A percentile compares a stretch with the other conserved stretches of the same genome.
Conservation (phyloP, 257 asterid species). For the Cinchona pubescens region DNA sequence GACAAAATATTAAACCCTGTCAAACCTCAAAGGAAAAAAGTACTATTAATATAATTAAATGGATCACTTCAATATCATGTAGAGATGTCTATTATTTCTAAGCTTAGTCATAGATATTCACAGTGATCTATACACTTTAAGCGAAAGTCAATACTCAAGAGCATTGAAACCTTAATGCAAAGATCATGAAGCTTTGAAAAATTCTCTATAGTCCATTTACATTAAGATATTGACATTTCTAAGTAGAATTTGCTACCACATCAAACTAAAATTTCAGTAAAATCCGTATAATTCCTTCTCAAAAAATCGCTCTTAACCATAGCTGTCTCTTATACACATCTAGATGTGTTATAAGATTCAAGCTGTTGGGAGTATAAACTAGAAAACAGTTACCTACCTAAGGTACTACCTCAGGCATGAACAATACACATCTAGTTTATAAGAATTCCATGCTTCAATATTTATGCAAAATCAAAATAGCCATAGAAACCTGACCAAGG, state of each 20-base stretch:
- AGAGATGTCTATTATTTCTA: too few relatives aligned
- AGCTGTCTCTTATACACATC: background rate
- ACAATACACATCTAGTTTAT: too few relatives aligned
- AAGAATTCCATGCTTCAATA: background rate
- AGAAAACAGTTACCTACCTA: background rate
- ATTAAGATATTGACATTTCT: background rate
- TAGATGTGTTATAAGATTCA: too few relatives aligned
- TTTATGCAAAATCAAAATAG: background rate
- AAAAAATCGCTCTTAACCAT: background rate
- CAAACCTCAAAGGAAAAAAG: background rate
- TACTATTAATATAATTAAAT: too few relatives aligned
- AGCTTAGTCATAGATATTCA: background rate
- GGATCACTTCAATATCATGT: background rate
- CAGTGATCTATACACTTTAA: background rate
- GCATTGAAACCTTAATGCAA: background rate
- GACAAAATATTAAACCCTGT: background rate
- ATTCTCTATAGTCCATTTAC: background rate
- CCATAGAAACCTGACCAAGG: background rate
- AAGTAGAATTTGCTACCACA: background rate
- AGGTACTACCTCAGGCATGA: background rate
- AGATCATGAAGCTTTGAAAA: background rate
- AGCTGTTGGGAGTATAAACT: background rate
- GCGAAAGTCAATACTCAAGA: background rate
- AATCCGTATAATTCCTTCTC: background rate
- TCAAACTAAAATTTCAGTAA: background rate